Conservation (phyloP, 2,329 filamentous ascomycete species). For the Talaromyces sp. region DNA sequence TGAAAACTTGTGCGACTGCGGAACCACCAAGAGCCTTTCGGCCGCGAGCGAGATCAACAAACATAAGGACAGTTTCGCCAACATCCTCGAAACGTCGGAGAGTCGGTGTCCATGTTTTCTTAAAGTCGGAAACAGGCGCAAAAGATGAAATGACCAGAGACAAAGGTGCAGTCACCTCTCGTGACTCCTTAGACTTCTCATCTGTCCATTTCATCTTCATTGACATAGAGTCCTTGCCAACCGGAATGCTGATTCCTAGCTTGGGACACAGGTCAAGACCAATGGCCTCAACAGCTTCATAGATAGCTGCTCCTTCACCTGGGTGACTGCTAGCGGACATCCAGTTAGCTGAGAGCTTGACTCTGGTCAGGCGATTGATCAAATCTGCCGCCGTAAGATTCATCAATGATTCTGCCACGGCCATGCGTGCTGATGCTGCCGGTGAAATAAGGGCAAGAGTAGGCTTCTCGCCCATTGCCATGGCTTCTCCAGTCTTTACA, state of each 20-base stretch:
- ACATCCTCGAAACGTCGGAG: constrained; percentile 78
- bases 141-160: constrained; percentile 91
- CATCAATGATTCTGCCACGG: constrained; percentile 86
- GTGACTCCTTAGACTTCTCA: constrained; percentile 57
- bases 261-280: constrained; percentile 87
- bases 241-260: constrained; percentile 88
- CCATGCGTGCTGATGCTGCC: constrained; percentile 90
- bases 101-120: constrained; percentile 90
- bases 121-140: constrained; percentile 72
- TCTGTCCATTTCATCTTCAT: constrained; percentile 98
- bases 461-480: constrained; percentile 94
- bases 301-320: constrained; percentile 86
- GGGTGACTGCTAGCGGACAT: constrained; percentile 95
- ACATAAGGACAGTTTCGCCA: constrained; percentile 81
- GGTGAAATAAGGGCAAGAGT: constrained; percentile 84
- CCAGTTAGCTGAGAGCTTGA: constrained; percentile 95
- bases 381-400: constrained; percentile 81
- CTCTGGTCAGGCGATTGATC: constrained; percentile 66
- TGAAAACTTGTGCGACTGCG: constrained; percentile 82
- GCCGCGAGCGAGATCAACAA: constrained; percentile 81
- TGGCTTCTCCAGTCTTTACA: constrained; percentile 81
- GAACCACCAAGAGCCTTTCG: constrained; percentile 83
- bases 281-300: constrained; percentile 89
- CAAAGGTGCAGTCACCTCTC: constrained; percentile 87
- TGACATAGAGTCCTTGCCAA: constrained; percentile 96